Conservation (phyloP, 441 rosid species). For the Bocquillonia castaneifolia region DNA sequence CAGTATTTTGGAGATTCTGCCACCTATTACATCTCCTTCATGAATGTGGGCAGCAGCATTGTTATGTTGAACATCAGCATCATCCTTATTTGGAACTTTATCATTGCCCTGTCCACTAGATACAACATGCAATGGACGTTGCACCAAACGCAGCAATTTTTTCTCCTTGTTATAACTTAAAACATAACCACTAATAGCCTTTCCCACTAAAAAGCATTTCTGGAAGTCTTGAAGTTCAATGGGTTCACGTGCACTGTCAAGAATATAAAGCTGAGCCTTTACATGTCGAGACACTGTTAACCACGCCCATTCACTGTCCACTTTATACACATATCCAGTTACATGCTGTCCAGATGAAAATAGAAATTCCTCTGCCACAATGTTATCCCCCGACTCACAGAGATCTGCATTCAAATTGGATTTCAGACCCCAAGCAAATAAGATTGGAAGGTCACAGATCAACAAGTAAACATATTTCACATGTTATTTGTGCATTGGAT, state of each 20-base stretch:
- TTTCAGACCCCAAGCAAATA: background rate
- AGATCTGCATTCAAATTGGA: slow-evolving; percentile 38
- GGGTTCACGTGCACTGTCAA: slow-evolving; percentile 75
- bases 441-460: background rate
- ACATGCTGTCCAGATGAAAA: slow-evolving; percentile 55
- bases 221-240: slow-evolving; percentile 70
- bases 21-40: slow-evolving; percentile 81
- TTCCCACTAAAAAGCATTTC: slow-evolving; percentile 57
- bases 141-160: slow-evolving; percentile 64
- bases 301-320: slow-evolving; percentile 87
- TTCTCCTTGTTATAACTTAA: slow-evolving; percentile 63
- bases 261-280: slow-evolving; percentile 65
- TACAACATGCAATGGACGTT: slow-evolving; percentile 39
- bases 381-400: slow-evolving; percentile 30
- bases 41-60: slow-evolving; percentile 46
- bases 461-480: background rate
- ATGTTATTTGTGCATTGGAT: background rate
- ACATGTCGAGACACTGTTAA: slow-evolving; percentile 66
- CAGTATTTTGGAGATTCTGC: slow-evolving; percentile 70
- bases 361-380: slow-evolving; percentile 36
- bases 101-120: slow-evolving; percentile 26
- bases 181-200: slow-evolving; percentile 63
- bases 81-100: slow-evolving; percentile 24
- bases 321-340: slow-evolving; percentile 81
- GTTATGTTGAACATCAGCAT: slow-evolving; percentile 29